Conservation (phyloP, 2,329 filamentous ascomycete genomes). For the Pseudogymnoascus sp. region DNA sequence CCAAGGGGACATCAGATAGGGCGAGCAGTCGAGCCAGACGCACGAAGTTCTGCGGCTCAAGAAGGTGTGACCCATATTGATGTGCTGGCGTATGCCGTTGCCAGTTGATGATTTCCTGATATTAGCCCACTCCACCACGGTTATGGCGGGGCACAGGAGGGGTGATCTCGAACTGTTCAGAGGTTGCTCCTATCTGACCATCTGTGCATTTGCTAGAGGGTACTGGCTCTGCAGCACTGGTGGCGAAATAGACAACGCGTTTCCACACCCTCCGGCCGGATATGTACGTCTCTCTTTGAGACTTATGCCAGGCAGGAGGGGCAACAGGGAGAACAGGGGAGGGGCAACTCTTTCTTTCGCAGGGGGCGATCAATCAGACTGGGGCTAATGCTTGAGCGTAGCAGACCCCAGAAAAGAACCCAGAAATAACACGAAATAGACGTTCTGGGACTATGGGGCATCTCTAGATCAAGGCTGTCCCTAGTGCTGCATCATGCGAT, state of each 20-base stretch:
- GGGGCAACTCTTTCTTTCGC: neutral
- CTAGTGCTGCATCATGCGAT: neutral
- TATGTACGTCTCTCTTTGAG: conserved; percentile 4
- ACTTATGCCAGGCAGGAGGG: neutral
- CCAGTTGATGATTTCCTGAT: conserved; percentile 66
- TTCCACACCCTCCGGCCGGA: neutral
- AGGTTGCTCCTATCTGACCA: conserved; percentile 9
- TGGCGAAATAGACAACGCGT: conserved; percentile 23
- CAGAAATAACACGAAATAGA: conserved; percentile 8
- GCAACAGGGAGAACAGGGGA: neutral
- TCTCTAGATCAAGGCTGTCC: neutral
- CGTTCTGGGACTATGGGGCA: conserved; percentile 6
- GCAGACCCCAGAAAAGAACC: conserved; percentile 4
- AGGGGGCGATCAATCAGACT: conserved; percentile 4
- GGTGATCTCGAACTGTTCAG: conserved; percentile 27
- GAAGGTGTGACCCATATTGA: conserved; percentile 61
- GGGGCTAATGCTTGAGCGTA: conserved; percentile 1
- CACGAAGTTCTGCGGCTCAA: conserved; percentile 52
- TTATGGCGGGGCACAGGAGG: conserved; percentile 31
- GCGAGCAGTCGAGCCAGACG: conserved; percentile 29
- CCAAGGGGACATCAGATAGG: conserved; percentile 30
- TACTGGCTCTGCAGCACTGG: conserved; percentile 25
- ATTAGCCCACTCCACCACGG: conserved; percentile 54
- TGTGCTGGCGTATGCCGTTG: conserved; percentile 78
- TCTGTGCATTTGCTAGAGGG: conserved; percentile 25